Evolutionary conservation across 306 rosid species (phyloP).

Genomic region (Alnus rubra): DNA sequence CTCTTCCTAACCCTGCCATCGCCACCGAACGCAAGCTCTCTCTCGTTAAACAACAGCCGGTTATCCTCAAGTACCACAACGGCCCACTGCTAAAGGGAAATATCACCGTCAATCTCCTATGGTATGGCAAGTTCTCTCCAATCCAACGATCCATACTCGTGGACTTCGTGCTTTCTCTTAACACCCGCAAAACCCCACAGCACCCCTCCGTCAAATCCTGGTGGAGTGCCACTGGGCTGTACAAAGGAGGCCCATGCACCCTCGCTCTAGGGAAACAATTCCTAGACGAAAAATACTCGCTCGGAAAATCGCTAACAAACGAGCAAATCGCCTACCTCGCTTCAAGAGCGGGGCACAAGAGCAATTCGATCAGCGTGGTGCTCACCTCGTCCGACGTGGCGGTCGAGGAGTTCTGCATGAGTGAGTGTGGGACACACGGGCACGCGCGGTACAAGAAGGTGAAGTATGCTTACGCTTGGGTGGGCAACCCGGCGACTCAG

Average conservation of each 20-base stretch:
- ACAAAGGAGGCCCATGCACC: slow-evolving; percentile 21
- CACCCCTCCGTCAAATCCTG: slow-evolving; percentile 28
- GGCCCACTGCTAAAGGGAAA: slow-evolving; percentile 61
- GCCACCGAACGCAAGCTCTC: slow-evolving; percentile 23
- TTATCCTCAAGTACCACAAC: slow-evolving; percentile 52
- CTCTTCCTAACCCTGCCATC: slow-evolving; percentile 9
- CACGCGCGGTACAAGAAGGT: neutral
- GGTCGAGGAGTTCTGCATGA: slow-evolving; percentile 31
- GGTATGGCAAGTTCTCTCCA: slow-evolving; percentile 61
- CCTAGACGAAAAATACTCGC: slow-evolving; percentile 18
- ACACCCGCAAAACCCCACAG: neutral
- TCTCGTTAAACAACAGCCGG: slow-evolving; percentile 23
- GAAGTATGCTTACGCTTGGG: slow-evolving; percentile 29
- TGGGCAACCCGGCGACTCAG: slow-evolving; percentile 31
- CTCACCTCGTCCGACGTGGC: slow-evolving; percentile 31
- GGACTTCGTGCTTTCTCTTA: slow-evolving; percentile 31
- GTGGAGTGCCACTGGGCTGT: slow-evolving; percentile 31
- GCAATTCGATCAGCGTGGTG: slow-evolving; percentile 17
- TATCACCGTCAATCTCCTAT: slow-evolving; percentile 45
- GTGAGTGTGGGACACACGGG: slow-evolving; percentile 32
- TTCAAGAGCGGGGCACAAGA: neutral
- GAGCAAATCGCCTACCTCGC: slow-evolving; percentile 3
- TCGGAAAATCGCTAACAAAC: slow-evolving; percentile 14
- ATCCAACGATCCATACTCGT: slow-evolving; percentile 41
- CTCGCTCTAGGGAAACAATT: slow-evolving; percentile 29